Evolutionary conservation across 371 early-diverging fungal genomes (phyloP).

Genomic region (Aphelidium insulamus): DNA sequence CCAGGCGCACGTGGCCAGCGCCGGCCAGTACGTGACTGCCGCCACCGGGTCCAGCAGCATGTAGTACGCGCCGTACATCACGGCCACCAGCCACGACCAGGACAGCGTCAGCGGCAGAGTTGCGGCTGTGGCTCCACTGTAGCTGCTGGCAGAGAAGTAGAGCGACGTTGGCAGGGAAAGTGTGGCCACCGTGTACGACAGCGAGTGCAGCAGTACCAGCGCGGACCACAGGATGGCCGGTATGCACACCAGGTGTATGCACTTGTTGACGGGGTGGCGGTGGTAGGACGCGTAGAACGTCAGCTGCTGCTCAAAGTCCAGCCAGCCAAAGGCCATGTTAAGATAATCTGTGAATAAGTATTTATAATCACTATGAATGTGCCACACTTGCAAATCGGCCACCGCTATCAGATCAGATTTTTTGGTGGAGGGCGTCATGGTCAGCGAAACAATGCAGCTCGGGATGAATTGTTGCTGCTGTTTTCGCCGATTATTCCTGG

Average conservation of each 20-base stretch:
- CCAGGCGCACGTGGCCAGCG: constrained; percentile 28
- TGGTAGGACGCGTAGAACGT: constrained; percentile 57
- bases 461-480: no score
- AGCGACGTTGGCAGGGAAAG: constrained; percentile 3
- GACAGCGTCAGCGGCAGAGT: constrained; percentile 5
- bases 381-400: no score
- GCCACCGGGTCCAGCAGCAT: constrained; percentile 52
- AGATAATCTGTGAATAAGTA: no score
- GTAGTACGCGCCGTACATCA: constrained; percentile 46
- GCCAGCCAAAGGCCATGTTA: no score
- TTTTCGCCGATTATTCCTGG: no score
- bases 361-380: no score
- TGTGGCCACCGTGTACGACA: background rate
- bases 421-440: no score
- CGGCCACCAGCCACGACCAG: constrained; percentile 9
- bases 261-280: constrained; percentile 45
- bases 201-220: constrained; percentile 24
- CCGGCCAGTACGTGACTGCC: constrained; percentile 22
- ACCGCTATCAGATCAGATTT: no score
- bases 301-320: constrained; percentile 49
- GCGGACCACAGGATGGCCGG: constrained; percentile 70
- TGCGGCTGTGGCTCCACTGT: constrained; percentile 8
- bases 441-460: no score
- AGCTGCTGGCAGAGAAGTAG: constrained; percentile 6
- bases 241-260: constrained; percentile 73